Percentiles rank a stretch among this genome's conserved stretches.
Evolutionary conservation across 495 filamentous ascomycete species (phyloP).

Genomic region (Chaetomium cochliodes): DNA sequence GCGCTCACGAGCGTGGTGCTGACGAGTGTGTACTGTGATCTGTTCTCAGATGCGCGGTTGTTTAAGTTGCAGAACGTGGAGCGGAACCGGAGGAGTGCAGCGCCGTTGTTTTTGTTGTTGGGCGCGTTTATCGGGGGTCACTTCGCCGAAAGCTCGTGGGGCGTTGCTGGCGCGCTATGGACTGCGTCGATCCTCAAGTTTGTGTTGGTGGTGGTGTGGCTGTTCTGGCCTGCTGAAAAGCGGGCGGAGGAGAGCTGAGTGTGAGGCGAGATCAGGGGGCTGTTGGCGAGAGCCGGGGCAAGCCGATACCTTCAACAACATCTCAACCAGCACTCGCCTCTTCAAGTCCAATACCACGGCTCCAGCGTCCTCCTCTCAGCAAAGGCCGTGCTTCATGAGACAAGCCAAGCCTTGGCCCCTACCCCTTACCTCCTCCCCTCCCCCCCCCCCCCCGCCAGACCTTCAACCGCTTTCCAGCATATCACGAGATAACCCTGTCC

Average conservation of each 20-base stretch:
- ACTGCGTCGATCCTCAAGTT: slow-evolving; percentile 56
- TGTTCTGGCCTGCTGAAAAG: slow-evolving; percentile 50
- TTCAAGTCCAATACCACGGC: too few relatives aligned
- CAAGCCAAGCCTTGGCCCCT: too few relatives aligned
- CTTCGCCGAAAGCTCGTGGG: slow-evolving; percentile 54
- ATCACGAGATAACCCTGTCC: too few relatives aligned
- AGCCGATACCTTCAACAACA: too few relatives aligned
- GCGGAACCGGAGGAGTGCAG: slow-evolving; percentile 57
- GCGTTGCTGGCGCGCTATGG: slow-evolving; percentile 64
- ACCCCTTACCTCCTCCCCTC: too few relatives aligned
- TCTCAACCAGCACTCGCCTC: too few relatives aligned
- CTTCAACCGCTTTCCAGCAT: too few relatives aligned
- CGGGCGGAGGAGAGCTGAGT: neutral
- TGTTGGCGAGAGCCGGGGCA: too few relatives aligned
- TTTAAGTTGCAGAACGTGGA: slow-evolving; percentile 54
- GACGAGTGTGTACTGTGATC: slow-evolving; percentile 69
- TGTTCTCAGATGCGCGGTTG: slow-evolving; percentile 62
- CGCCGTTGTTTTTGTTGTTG: slow-evolving; percentile 56
- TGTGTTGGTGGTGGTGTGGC: slow-evolving; percentile 53
- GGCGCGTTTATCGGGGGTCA: slow-evolving; percentile 62
- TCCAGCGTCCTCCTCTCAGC: too few relatives aligned
- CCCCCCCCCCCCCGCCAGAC: too few relatives aligned
- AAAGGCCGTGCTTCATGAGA: too few relatives aligned
- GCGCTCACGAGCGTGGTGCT: slow-evolving; percentile 67
- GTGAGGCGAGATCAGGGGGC: too few relatives aligned